phyloP scores from a whole-genome alignment of 495 filamentous ascomycete genomes.

The Daldinia decipiens region DNA sequence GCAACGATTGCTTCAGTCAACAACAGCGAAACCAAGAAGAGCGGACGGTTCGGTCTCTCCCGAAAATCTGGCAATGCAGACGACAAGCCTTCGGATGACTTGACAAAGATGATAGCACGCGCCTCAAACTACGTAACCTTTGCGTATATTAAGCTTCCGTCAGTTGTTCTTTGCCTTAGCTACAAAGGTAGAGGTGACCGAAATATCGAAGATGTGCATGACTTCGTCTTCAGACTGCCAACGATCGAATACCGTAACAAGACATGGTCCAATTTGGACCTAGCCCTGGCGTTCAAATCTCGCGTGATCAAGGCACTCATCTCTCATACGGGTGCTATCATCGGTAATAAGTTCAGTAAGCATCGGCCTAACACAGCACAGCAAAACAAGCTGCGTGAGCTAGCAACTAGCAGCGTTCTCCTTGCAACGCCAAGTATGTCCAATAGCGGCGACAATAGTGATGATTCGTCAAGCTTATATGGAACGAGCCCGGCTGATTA shows the following conservation, averaged over 20 bases:
- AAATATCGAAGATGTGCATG: slow-evolving; percentile 94
- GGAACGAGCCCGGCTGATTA: slow-evolving; percentile 60
- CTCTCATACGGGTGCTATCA: slow-evolving; percentile 93
- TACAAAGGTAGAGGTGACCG: slow-evolving; percentile 97
- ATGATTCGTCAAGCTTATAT: slow-evolving; percentile 61
- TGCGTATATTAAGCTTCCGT: slow-evolving; percentile 92
- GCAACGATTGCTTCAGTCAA: slow-evolving; percentile 59
- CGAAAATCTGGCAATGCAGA: slow-evolving; percentile 50
- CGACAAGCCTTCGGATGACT: slow-evolving; percentile 77
- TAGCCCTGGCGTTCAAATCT: slow-evolving; percentile 90
- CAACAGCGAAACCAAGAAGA: slow-evolving; percentile 62
- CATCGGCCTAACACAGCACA: slow-evolving; percentile 82
- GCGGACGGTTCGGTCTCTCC: slow-evolving; percentile 57
- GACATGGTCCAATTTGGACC: slow-evolving; percentile 97
- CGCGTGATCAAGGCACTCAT: slow-evolving; percentile 94
- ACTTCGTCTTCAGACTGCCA: slow-evolving; percentile 96
- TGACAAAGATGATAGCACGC: slow-evolving; percentile 97
- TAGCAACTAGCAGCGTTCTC: slow-evolving; percentile 70
- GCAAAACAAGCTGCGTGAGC: slow-evolving; percentile 80
- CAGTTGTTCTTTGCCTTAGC: slow-evolving; percentile 92
- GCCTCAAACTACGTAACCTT: slow-evolving; percentile 98
- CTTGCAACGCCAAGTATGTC: slow-evolving; percentile 54
- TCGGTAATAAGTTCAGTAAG: slow-evolving; percentile 95
- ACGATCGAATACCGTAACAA: slow-evolving; percentile 97
- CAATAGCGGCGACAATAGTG: slow-evolving; percentile 56